Conservation (phyloP, 495 filamentous ascomycete genomes). For the Xylaria nigripes region DNA sequence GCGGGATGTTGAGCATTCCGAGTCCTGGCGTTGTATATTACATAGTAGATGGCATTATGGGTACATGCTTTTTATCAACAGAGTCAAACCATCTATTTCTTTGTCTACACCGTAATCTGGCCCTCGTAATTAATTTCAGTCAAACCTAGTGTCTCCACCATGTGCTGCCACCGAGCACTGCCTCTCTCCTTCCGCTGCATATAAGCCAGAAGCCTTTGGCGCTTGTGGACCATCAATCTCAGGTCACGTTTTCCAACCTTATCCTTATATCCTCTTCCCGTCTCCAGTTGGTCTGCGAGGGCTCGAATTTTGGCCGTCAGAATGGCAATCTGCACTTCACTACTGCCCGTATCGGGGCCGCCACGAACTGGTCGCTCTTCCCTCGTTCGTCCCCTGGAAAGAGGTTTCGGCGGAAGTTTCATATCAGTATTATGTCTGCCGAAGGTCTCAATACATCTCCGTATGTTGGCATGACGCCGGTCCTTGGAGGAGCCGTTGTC, state of each 20-base stretch:
- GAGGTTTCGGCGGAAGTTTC: conserved; percentile 48
- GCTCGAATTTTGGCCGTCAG: conserved; percentile 89
- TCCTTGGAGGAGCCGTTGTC: conserved; percentile 69
- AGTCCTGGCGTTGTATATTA: conserved; percentile 16
- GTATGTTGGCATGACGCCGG: conserved; percentile 65
- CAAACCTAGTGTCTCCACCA: conserved; percentile 73
- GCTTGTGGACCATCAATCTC: conserved; percentile 71
- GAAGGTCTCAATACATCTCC: conserved; percentile 77
- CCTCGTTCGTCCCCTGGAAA: conserved; percentile 29
- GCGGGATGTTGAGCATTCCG: conserved; percentile 1
- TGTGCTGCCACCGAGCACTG: conserved; percentile 75
- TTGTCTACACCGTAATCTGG: conserved; percentile 64
- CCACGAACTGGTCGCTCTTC: conserved; percentile 55
- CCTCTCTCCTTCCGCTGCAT: conserved; percentile 84
- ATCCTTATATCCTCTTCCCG: conserved; percentile 52
- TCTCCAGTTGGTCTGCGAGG: conserved; percentile 55
- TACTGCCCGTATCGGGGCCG: conserved; percentile 84
- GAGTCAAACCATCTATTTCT: background rate
- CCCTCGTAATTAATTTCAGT: conserved; percentile 79
- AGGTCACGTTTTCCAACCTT: conserved; percentile 93
- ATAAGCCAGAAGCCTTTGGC: conserved; percentile 82
- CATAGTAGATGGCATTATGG: conserved; percentile 16
- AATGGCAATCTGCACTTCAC: conserved; percentile 96
- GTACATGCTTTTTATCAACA: conserved; percentile 12
- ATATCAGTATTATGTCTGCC: conserved; percentile 86